Base-by-base conservation (phyloP, 176 grass and related monocot species). In the Carex cristatella region DNA sequence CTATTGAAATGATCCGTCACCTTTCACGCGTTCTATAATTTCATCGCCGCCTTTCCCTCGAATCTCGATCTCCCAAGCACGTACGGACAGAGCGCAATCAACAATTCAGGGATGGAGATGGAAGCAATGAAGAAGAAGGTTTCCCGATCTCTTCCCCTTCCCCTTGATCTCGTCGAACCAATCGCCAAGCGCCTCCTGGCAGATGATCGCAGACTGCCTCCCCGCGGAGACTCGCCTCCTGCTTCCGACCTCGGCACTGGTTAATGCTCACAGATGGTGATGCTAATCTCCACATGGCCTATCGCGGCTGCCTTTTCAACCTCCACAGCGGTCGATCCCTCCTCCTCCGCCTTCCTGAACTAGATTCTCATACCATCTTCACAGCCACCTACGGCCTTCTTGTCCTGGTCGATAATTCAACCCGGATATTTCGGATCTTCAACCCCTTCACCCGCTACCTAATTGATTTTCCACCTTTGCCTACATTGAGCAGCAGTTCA, bases 401-500 rank as follows among this genome's bases (percentile, higher is more conserved):
- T 70, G 31, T 64, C 31, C 79, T 89, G 2, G 2, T 89, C 19
- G 42, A 86, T 73, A 78, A 86, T 56, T 42, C 8, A 12, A 8
- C 3, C 16, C 57, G 57, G 49, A 38, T 23, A 1, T 49, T 83
- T 30, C 88, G 84, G 40, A 42, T 89, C 18, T 65, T 89, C 3
- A 84, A 86, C 61, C 84, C 84, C 60, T 89, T 89, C 69, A 86
- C 68, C 32, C 19, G 84, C 31, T 61, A 12, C 27, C 2, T 74
- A 53, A 56, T 81, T 11, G 67, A 86, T 9, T 61, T 89, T 32
- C 79, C 88, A 27, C 19, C 46, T 28, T 56, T 89, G 4, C 76
- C 78, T 28, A 2, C 44, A 9, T 61, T 63, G 48, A 44, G 5
- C 0, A 67, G 9, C 7, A 16, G 23, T 3, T 14, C 48, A 15